Evolutionary conservation across 169 alveolate species (phyloP).

Genomic region (Cryptosporidium canis): DNA sequence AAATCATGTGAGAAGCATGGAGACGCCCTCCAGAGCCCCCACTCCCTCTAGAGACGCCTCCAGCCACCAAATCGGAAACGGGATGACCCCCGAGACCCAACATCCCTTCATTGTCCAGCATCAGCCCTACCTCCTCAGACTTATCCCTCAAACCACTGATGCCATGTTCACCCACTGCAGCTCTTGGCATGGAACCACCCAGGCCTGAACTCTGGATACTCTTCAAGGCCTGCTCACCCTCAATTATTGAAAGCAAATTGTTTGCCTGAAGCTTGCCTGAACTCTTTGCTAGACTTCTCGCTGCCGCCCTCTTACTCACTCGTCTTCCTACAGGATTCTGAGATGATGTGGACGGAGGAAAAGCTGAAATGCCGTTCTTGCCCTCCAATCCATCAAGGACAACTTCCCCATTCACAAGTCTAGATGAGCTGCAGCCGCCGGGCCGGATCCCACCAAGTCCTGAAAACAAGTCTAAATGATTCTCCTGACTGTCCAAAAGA

Average conservation of each 20-base stretch:
- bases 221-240: background rate
- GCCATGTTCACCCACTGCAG: background rate
- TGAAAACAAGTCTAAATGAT: background rate
- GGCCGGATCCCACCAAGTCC: background rate
- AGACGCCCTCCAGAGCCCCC: background rate
- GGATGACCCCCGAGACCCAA: background rate
- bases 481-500: background rate
- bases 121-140: background rate
- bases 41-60: background rate
- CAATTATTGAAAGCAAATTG: slow-evolving; percentile 23
- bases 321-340: background rate
- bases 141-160: background rate
- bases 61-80: background rate
- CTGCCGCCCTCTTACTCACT: background rate
- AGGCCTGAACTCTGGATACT: background rate
- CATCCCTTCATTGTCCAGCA: background rate
- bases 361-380: background rate
- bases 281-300: slow-evolving; percentile 2
- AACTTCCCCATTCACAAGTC: background rate
- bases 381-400: background rate
- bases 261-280: slow-evolving; percentile 20
- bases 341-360: background rate
- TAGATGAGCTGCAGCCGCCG: background rate
- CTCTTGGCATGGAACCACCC: background rate
- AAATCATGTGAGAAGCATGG: background rate